These are phyloP conservation scores for Paradendryphiella salina DNA, from an alignment of 2,329 filamentous ascomycete genomes.

Conservation along the genomic window DNA sequence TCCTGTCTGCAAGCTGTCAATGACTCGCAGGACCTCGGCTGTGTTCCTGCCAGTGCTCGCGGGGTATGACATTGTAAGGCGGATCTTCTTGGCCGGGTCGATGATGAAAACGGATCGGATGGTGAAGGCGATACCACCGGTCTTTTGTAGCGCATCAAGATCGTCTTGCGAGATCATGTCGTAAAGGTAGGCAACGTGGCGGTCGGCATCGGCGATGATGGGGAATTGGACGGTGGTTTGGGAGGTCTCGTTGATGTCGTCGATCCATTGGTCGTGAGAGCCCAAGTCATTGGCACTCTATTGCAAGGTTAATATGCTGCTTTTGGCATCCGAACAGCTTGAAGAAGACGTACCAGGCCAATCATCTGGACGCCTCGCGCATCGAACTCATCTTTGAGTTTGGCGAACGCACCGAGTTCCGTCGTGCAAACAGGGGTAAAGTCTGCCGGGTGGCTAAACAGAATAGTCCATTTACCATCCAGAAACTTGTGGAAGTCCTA, in stretches of 20 bases:
- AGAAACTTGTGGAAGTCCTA: constrained; percentile 73
- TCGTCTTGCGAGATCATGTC: constrained; percentile 58
- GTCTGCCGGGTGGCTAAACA: constrained; percentile 84
- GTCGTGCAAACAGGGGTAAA: constrained; percentile 96
- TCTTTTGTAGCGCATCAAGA: constrained; percentile 59
- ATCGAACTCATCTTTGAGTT: constrained; percentile 83
- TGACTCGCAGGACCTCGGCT: constrained; percentile 60
- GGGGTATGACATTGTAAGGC: constrained; percentile 89
- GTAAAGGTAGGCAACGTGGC: constrained; percentile 54
- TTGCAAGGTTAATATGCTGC: neutral
- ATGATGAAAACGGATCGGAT: constrained; percentile 95
- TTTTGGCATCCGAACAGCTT: neutral
- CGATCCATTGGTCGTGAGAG: constrained; percentile 86
- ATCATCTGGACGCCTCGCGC: constrained; percentile 90
- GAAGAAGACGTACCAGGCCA: constrained; percentile 61
- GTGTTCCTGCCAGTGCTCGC: constrained; percentile 76
- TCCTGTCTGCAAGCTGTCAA: constrained; percentile 64
- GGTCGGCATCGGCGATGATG: constrained; percentile 56
- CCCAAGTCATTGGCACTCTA: constrained; percentile 77
- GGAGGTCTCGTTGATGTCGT: constrained; percentile 63
- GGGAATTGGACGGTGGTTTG: constrained; percentile 53
- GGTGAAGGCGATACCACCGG: constrained; percentile 75
- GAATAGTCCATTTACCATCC: constrained; percentile 75
- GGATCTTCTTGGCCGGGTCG: constrained; percentile 90
- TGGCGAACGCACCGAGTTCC: constrained; percentile 90